Conservation (phyloP, 495 filamentous ascomycete genomes). For the Entonaema liquescens region DNA sequence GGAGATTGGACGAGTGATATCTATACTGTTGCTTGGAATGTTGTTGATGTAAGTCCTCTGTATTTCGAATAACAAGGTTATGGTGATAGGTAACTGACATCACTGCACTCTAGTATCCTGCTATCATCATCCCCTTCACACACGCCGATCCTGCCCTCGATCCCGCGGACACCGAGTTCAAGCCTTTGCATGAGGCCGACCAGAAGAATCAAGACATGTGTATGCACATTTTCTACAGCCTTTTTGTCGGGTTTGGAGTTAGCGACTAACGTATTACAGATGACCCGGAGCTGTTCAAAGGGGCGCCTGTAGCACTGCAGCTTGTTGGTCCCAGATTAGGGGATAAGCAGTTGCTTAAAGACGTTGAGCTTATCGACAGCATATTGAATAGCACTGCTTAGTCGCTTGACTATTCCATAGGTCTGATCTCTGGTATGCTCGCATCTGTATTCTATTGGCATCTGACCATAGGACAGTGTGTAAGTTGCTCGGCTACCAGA, state of each 20-base stretch:
- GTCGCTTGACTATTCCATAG: not conserved
- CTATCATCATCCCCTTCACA: slow-evolving; percentile 45
- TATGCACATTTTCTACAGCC: slow-evolving; percentile 17
- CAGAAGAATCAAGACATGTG: slow-evolving; percentile 44
- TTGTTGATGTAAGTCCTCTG: slow-evolving; percentile 34
- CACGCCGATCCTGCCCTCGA: slow-evolving; percentile 43
- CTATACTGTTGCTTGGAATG: slow-evolving; percentile 50
- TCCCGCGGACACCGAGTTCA: slow-evolving; percentile 33
- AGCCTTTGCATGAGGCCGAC: slow-evolving; percentile 30
- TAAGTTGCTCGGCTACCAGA: not conserved
- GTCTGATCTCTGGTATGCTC: not conserved
- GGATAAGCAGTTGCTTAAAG: slow-evolving; percentile 43
- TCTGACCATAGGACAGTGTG: not conserved
- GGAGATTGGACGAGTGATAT: slow-evolving; percentile 46
- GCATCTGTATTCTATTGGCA: not conserved
- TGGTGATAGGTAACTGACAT: not conserved
- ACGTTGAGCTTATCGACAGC: slow-evolving; percentile 29
- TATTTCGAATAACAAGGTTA: not conserved
- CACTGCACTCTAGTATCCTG: slow-evolving; percentile 42
- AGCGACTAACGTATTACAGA: slow-evolving; percentile 33
- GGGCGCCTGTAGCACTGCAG: slow-evolving; percentile 48
- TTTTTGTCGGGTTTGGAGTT: not conserved
- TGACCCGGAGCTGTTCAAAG: slow-evolving; percentile 45
- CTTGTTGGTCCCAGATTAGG: slow-evolving; percentile 42
- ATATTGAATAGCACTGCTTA: slow-evolving; percentile 24